A percentile compares a stretch with the other conserved stretches of the same genome.
Conservation (phyloP, 2,329 filamentous ascomycete genomes). For the Apiospora aurea region DNA sequence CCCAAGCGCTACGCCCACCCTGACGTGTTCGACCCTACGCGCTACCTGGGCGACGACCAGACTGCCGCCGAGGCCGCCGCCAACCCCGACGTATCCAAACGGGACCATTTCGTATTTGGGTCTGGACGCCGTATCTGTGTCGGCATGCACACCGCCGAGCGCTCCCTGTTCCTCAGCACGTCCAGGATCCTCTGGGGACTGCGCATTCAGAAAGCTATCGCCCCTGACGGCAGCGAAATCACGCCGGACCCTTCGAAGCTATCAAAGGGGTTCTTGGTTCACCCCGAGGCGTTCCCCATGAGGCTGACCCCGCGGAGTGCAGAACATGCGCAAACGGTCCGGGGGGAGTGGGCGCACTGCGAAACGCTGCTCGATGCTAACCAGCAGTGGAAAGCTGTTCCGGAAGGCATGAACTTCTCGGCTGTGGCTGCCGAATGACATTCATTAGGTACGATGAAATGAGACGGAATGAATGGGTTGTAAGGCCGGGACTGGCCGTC, state of each 20-base stretch:
- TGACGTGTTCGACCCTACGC: slow-evolving; percentile 47
- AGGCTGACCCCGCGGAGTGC: slow-evolving; percentile 29
- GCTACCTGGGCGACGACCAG: slow-evolving; percentile 34
- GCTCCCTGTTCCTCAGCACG: slow-evolving; percentile 54
- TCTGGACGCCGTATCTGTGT: slow-evolving; percentile 63
- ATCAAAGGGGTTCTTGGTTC: slow-evolving; percentile 28
- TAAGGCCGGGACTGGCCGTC: background rate
- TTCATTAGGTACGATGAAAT: background rate
- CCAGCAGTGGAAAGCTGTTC: slow-evolving; percentile 38
- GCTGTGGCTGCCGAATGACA: background rate
- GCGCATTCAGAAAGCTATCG: slow-evolving; percentile 39
- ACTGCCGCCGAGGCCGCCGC: slow-evolving; percentile 38
- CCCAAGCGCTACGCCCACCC: slow-evolving; percentile 47
- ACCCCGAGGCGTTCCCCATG: slow-evolving; percentile 28
- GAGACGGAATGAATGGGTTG: background rate
- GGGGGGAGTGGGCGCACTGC: slow-evolving; percentile 32
- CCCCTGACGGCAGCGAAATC: slow-evolving; percentile 27
- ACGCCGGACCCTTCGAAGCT: slow-evolving; percentile 27
- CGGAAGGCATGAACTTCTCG: slow-evolving; percentile 34
- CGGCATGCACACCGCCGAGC: slow-evolving; percentile 61
- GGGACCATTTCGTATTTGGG: slow-evolving; percentile 63
- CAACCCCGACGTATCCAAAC: slow-evolving; percentile 47
- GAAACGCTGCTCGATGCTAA: slow-evolving; percentile 36
- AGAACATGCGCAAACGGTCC: slow-evolving; percentile 25
- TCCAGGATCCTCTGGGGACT: slow-evolving; percentile 57